These are phyloP conservation scores for Mucor indicus DNA, from an alignment of 371 early-diverging fungal species.

Conservation along the genomic window DNA sequence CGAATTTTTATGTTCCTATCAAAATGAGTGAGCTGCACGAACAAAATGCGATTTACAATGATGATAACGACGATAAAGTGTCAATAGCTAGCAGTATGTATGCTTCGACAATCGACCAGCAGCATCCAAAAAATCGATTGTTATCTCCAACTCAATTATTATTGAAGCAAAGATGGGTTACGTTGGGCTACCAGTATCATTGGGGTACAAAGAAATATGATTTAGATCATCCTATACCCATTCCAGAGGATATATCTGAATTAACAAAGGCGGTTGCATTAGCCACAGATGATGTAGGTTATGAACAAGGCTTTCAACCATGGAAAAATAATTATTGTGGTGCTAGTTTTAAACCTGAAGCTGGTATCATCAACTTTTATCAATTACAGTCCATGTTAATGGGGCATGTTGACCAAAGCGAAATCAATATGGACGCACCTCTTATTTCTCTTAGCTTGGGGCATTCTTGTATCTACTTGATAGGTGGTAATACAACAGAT, in stretches of 20 bases:
- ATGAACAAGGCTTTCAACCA: slow-evolving; percentile 3
- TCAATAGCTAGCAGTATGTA: slow-evolving; percentile 13
- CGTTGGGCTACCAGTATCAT: slow-evolving; percentile 89
- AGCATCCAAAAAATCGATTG: slow-evolving; percentile 21
- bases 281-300: slow-evolving; percentile 47
- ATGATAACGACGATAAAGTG: slow-evolving; percentile 6
- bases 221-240: slow-evolving; percentile 50
- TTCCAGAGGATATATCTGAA: slow-evolving; percentile 48
- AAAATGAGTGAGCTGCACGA: neutral
- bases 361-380: slow-evolving; percentile 92
- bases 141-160: slow-evolving; percentile 51
- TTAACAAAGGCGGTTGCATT: slow-evolving; percentile 52
- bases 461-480: slow-evolving; percentile 74
- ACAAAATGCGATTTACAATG: slow-evolving; percentile 8
- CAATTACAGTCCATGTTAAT: slow-evolving; percentile 74
- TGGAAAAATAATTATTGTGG: slow-evolving; percentile 48
- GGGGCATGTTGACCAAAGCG: slow-evolving; percentile 88
- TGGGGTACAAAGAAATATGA: slow-evolving; percentile 85
- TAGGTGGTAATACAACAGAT: slow-evolving; percentile 70
- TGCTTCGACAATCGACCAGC: slow-evolving; percentile 23
- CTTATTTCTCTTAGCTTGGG: slow-evolving; percentile 83
- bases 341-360: slow-evolving; percentile 67
- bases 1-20: slow-evolving; percentile 9
- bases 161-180: slow-evolving; percentile 80
- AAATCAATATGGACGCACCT: slow-evolving; percentile 72